Percentiles rank a stretch among this genome's conserved stretches.
These are phyloP conservation scores for Lotus japonicus DNA, from an alignment of 306 rosid species.

Conservation along the genomic window DNA sequence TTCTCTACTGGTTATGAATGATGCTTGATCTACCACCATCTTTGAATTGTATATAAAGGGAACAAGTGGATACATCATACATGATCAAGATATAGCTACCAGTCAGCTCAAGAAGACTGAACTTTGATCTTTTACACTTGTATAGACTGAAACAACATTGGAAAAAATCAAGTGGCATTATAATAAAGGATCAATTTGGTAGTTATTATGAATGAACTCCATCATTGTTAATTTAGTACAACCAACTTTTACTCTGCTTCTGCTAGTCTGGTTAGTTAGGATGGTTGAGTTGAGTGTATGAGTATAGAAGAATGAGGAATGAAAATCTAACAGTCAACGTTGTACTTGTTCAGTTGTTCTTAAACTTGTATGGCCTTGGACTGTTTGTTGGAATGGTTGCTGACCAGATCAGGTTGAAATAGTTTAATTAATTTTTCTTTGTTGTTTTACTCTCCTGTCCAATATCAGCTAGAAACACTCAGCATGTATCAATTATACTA, in stretches of 20 bases:
- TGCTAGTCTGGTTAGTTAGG: constrained; percentile 4
- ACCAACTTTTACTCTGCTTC: not conserved
- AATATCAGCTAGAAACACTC: no score
- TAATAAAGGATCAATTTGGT: not conserved
- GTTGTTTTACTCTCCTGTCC: no score
- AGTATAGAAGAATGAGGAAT: not conserved
- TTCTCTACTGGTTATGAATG: constrained; percentile 8
- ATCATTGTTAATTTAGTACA: not conserved
- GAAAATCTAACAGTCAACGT: constrained; percentile 13
- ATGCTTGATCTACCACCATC: constrained; percentile 1
- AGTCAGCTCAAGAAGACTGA: constrained; percentile 33
- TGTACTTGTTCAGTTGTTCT: not conserved
- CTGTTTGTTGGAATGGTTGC: not conserved
- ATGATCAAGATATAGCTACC: constrained; percentile 32
- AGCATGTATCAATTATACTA: no score
- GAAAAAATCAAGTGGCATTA: not conserved
- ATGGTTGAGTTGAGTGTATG: not conserved
- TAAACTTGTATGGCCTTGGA: not conserved
- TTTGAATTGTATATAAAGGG: constrained; percentile 27
- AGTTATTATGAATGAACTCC: not conserved
- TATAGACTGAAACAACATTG: not conserved
- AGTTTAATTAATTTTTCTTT: no score
- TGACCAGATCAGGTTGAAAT: not conserved
- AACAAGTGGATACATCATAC: not conserved
- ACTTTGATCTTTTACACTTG: not conserved